A percentile compares a stretch with the other conserved stretches of the same genome.
phyloP scores from a whole-genome alignment of 352 stramenopile genomes.

The Blastocystis sp. region DNA sequence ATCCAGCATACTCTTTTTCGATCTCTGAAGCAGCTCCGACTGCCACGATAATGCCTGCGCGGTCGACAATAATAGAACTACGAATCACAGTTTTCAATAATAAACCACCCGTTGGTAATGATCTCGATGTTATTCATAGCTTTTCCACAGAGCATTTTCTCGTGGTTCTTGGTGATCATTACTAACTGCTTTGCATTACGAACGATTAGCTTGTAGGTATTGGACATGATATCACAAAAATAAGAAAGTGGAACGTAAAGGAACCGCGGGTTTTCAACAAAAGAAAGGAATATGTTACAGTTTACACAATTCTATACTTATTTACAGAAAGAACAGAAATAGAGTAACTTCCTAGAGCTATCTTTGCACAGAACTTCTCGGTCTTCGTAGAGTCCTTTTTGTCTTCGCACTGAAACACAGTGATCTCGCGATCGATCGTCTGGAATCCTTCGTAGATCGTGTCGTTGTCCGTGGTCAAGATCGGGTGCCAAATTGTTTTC shows the following conservation, averaged over 20 bases:
- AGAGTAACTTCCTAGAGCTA: not conserved
- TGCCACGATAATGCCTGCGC: conserved; percentile 62
- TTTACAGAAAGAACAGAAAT: not conserved
- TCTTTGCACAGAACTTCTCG: not conserved
- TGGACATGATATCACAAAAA: not conserved
- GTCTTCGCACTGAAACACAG: not conserved
- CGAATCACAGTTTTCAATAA: not conserved
- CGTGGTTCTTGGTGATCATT: conserved; percentile 56
- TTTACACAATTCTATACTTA: not conserved
- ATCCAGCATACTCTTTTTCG: conserved; percentile 69
- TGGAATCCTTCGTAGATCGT: not conserved
- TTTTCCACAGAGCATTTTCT: conserved; percentile 54
- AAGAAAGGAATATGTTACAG: not conserved
- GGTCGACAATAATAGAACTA: conserved; percentile 46
- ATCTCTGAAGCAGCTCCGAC: conserved; percentile 70
- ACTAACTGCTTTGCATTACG: conserved; percentile 53
- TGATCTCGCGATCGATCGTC: not conserved
- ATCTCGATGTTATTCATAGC: conserved; percentile 50
- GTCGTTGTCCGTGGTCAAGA: not conserved
- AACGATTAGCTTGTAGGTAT: conserved; percentile 41
- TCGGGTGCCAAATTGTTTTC: not conserved
- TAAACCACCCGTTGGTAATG: not conserved
- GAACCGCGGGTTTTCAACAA: not conserved
- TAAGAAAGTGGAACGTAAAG: not conserved
- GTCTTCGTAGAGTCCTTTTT: not conserved